Percentiles rank a stretch among this genome's conserved stretches.
phyloP scores from a whole-genome alignment of 2,329 filamentous ascomycete species.

The Akanthomyces muscarius region DNA sequence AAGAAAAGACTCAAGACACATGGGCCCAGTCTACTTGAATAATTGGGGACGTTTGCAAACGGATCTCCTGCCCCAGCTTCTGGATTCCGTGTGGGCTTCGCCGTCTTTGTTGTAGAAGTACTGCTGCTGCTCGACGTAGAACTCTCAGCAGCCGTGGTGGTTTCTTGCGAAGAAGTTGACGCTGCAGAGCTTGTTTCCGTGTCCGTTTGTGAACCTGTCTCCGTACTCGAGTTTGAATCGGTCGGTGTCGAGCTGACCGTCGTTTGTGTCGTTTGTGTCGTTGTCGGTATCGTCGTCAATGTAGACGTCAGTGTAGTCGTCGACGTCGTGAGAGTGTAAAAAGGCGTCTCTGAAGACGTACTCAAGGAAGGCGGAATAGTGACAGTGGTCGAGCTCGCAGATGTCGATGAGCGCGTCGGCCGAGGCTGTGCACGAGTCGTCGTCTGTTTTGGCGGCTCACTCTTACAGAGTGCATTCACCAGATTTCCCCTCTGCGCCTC shows the following conservation, averaged over 20 bases:
- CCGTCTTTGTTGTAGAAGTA: not conserved
- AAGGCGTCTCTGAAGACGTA: not conserved
- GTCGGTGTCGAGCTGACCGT: not conserved
- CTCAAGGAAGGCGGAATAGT: not conserved
- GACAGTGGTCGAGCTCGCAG: not conserved
- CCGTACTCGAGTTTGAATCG: not conserved
- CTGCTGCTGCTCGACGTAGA: not conserved
- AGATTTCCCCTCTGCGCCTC: slow-evolving; percentile 36
- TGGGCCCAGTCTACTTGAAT: not conserved
- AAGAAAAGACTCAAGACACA: not conserved
- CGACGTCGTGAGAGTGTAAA: not conserved
- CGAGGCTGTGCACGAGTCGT: not conserved
- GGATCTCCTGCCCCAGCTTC: slow-evolving; percentile 8
- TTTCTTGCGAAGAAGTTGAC: not conserved
- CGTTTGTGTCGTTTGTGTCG: not conserved
- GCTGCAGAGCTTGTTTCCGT: not conserved
- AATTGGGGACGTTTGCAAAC: slow-evolving; percentile 4
- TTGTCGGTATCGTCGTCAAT: not conserved
- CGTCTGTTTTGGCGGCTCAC: not conserved
- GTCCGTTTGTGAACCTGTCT: not conserved
- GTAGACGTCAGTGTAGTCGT: slow-evolving; percentile 4
- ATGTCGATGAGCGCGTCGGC: not conserved
- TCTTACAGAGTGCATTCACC: slow-evolving; percentile 33
- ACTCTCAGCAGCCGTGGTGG: not conserved
- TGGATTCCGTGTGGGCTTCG: not conserved